Evolutionary conservation across 805 yeast species (phyloP).

Genomic region (Candida schatavii): DNA sequence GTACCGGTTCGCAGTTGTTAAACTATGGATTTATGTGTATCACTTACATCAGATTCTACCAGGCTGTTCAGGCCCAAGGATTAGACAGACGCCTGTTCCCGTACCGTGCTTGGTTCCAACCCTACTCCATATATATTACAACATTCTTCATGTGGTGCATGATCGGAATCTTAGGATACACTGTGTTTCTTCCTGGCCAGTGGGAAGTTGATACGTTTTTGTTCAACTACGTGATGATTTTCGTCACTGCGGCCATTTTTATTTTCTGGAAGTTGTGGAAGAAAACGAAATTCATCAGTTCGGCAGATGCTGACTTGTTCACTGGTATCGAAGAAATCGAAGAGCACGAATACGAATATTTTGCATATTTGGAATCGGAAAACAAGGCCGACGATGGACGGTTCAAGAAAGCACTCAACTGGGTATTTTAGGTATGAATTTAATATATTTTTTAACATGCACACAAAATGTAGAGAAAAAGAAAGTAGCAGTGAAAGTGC

Average conservation of each 20-base stretch:
- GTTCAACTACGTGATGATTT: conserved; percentile 71
- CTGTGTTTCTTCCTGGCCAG: conserved; percentile 61
- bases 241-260: conserved; percentile 35
- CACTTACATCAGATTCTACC: conserved; percentile 41
- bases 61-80: conserved; percentile 39
- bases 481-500: too few relatives aligned
- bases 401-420: conserved; percentile 13
- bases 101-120: conserved; percentile 43
- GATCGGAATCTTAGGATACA: conserved; percentile 65
- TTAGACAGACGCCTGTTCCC: conserved; percentile 37
- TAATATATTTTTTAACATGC: too few relatives aligned
- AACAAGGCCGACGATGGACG: conserved; percentile 7
- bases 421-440: conserved; percentile 16
- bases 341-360: conserved; percentile 45
- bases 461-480: too few relatives aligned
- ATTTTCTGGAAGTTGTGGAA: conserved; percentile 35
- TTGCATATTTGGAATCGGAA: conserved; percentile 32
- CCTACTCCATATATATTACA: conserved; percentile 34
- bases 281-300: conserved; percentile 36
- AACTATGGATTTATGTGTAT: conserved; percentile 46
- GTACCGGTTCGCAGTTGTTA: conserved; percentile 47
- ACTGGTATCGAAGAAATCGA: conserved; percentile 48
- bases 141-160: conserved; percentile 32
- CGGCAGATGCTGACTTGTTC: conserved; percentile 45
- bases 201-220: conserved; percentile 65